Evolutionary conservation across 1,139 yeast genomes (phyloP), one percentile per base, ranked within the genome.

Genomic region (Geotrichum candidum): DNA sequence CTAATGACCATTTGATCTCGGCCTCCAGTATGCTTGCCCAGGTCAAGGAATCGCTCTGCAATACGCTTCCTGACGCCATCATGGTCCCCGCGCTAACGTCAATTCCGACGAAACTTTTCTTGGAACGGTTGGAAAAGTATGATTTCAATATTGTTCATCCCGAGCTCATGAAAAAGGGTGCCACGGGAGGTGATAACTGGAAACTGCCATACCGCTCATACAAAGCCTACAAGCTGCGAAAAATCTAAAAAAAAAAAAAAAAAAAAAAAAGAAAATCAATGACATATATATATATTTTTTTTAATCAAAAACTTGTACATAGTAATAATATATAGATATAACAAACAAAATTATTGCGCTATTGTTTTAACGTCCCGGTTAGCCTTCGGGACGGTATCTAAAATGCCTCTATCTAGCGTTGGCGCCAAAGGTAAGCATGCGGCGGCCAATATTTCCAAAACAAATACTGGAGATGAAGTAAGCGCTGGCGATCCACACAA

Each of bases 1-100:
- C 96, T 1, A 89, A 90, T 74, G 96, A 90, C 72, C 96, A 90
- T 72, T 73, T 90, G 18, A 73, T 89, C 7, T 78, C 91, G 0
- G 92, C 96, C 0, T 76, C 87, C 60, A 72, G 78, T 18, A 84
- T 87, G 67, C 72, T 87, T 23, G 63, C 68, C 0, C 72, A 76
- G 56, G 71, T 81, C 22, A 76, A 75, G 61, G 66, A 67, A 1
- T 78, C 77, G 35, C 69, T 73, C 27, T 69, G 65, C 33, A 76
- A 77, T 50, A 61, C 65, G 3, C 66, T 87, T 0, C 90, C 95
- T 0, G 91, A 87, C 68, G 86, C 85, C 48, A 68, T 88, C 29
- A 84, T 82, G 68, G 80, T 87, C 1, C 94, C 96, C 1, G 68
- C 74, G 62, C 46, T 62, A 45, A 77, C 80, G 13, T 82, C 86